Evolutionary conservation across 345 rosid species (phyloP), one percentile per base, ranked within the genome.

Genomic region (Rhizophora apiculata): DNA sequence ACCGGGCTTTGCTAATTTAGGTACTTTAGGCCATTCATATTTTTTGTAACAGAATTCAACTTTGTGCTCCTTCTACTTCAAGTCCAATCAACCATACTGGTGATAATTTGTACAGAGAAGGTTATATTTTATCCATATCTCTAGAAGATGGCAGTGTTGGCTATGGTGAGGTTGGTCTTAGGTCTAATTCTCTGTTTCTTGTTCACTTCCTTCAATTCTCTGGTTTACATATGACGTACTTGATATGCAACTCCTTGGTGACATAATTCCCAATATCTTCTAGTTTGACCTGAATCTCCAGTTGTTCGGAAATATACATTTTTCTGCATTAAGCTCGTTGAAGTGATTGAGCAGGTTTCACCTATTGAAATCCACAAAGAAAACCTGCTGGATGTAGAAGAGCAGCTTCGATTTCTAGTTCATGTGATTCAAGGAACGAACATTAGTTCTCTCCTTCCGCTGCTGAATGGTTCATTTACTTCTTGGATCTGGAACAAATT

Each of bases 141-240:
- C 91, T 94, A 71, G 93, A 94, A 68, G 95, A 89, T 85, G 95
- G 96, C 76, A 82, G 82, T 71, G 67, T 82, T 60, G 98, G 98
- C 60, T 82, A 85, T 55, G 98, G 97, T 32, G 98, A 91, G 97
- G 98, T 94, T 71, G 73, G 85, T 76, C 78, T n/a, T 48, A 71
- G 59, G 57, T 24, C 62, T 15, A 32, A 49, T 43, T 53, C 58
- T 6, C 16, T 43, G 19, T 20, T 65, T 58, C 9, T 68, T 68
- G 55, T 55, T 64, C 29, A 15, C 13, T 24, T 49, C 8, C 54
- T 65, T 57, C 37, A 62, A 3, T 26, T 59, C 60, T 54, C 9
- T 32, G 61, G 36, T 61, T 32, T 13, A 4, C 19, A 11, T 43
- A 46, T 46, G 26, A 18, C 26, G 8, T 39, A 2, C 20, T 24